phyloP scores from a whole-genome alignment of 1,284 basidiomycete species.

The Apiotrichum mycotoxinovorans region DNA sequence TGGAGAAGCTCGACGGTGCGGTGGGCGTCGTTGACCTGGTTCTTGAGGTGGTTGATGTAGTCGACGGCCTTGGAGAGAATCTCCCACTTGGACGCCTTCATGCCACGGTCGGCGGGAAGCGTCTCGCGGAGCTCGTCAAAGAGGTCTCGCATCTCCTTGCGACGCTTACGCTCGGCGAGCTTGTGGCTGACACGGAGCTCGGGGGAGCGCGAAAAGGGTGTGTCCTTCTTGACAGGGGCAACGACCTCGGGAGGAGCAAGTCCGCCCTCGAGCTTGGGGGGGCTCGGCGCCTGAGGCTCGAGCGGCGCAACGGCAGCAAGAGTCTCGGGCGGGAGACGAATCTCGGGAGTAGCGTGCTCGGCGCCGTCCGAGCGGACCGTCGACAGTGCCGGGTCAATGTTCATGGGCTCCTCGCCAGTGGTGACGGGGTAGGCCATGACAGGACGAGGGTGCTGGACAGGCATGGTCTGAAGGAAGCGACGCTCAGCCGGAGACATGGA shows the following conservation, averaged over 20 bases:
- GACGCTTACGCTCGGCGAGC: conserved; percentile 84
- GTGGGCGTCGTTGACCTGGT: conserved; percentile 12
- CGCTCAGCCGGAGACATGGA: conserved; percentile 19
- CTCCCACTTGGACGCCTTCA: conserved; percentile 77
- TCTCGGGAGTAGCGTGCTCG: conserved; percentile 22
- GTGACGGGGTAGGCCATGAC: conserved; percentile 30
- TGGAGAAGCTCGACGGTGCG: conserved; percentile 17
- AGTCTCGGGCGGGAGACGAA: conserved; percentile 36
- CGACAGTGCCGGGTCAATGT: conserved; percentile 34
- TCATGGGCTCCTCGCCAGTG: conserved; percentile 19
- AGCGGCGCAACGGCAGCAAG: conserved; percentile 29
- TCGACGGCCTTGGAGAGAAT: conserved; percentile 25
- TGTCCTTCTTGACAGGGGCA: conserved; percentile 50
- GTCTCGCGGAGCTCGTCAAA: conserved; percentile 91
- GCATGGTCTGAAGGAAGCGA: conserved; percentile 20
- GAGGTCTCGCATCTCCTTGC: conserved; percentile 96
- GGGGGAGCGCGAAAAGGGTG: conserved; percentile 88
- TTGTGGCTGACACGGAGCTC: conserved; percentile 91
- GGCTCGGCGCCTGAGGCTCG: conserved; percentile 8
- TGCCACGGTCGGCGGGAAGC: conserved; percentile 81
- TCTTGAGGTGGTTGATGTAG: conserved; percentile 25
- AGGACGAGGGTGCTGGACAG: conserved; percentile 7
- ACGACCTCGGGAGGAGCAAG: conserved; percentile 2
- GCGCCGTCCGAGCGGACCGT: conserved; percentile 20
- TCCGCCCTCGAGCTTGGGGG: background rate